Evolutionary conservation across 1,284 basidiomycete species (phyloP).

Genomic region (Clitocybe nebularis): DNA sequence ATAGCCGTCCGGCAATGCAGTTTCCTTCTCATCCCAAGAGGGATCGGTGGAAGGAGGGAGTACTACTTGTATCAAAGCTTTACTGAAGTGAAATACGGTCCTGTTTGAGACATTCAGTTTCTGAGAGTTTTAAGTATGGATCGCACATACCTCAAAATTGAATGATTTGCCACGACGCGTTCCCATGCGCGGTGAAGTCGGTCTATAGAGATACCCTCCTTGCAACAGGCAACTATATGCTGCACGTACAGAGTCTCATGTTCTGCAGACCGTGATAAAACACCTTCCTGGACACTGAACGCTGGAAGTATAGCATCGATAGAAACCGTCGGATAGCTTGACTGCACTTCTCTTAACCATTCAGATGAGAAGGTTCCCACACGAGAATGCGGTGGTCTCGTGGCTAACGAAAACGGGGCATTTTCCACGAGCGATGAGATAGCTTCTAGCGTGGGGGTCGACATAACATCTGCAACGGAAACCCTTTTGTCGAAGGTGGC

Average conservation of each 20-base stretch:
- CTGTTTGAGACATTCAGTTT: conserved; percentile 20
- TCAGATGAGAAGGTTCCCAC: conserved; percentile 23
- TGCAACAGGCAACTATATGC: conserved; percentile 35
- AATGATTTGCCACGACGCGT: conserved; percentile 26
- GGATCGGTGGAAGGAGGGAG: conserved; percentile 23
- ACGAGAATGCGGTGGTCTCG: conserved; percentile 8
- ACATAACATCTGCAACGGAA: conserved; percentile 40
- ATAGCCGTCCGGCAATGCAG: conserved; percentile 11
- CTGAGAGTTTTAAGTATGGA: not conserved
- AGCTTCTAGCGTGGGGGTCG: conserved; percentile 29
- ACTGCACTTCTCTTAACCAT: conserved; percentile 26
- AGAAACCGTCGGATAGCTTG: conserved; percentile 19
- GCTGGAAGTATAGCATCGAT: conserved; percentile 39
- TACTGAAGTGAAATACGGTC: conserved; percentile 42
- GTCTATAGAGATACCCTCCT: conserved; percentile 19
- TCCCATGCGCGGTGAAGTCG: conserved; percentile 34
- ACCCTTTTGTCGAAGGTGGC: conserved; percentile 24
- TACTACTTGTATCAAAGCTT: conserved; percentile 38
- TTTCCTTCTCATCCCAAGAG: conserved; percentile 25
- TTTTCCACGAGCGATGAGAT: conserved; percentile 25
- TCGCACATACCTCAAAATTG: conserved; percentile 37
- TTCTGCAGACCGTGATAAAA: conserved; percentile 39
- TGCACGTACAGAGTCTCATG: conserved; percentile 41
- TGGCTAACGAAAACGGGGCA: not conserved
- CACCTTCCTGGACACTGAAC: conserved; percentile 47